phyloP scores from a whole-genome alignment of 805 yeast genomes.

The Myxozyma vanderwaltii region DNA sequence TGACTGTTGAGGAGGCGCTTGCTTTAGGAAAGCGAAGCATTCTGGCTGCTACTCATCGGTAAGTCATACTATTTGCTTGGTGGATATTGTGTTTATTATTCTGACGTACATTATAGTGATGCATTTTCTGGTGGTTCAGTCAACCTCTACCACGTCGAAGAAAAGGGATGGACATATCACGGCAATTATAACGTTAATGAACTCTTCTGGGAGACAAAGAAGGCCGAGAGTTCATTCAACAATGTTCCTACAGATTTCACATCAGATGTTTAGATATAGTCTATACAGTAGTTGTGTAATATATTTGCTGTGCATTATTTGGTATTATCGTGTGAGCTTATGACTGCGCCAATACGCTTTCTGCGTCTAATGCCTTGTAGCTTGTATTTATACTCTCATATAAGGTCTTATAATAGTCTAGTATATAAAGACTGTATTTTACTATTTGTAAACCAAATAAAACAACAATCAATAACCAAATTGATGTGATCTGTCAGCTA shows the following conservation, averaged over 20 bases:
- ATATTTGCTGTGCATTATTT: background rate
- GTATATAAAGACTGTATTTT: no score
- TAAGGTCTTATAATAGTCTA: no score
- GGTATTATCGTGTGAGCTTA: no score
- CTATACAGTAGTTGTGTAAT: background rate
- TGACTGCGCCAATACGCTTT: no score
- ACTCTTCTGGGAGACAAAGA: constrained; percentile 88
- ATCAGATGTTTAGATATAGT: constrained; percentile 10
- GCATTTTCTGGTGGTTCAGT: constrained; percentile 97
- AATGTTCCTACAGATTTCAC: constrained; percentile 52
- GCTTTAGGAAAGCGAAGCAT: constrained; percentile 93
- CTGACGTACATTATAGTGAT: constrained; percentile 53
- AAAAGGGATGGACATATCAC: constrained; percentile 91
- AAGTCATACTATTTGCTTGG: background rate
- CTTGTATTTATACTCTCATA: no score
- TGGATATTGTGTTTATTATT: background rate
- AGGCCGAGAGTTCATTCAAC: constrained; percentile 83
- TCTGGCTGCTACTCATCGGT: constrained; percentile 94
- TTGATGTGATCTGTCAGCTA: constrained; percentile 1
- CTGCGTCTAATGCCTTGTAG: no score
- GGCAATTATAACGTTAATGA: constrained; percentile 94
- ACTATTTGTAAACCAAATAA: no score
- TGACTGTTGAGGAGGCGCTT: constrained; percentile 89
- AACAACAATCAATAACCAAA: no score
- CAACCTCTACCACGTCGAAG: constrained; percentile 89